Conservation (phyloP, 1,284 basidiomycete species). For the Retiboletus flavoniger region DNA sequence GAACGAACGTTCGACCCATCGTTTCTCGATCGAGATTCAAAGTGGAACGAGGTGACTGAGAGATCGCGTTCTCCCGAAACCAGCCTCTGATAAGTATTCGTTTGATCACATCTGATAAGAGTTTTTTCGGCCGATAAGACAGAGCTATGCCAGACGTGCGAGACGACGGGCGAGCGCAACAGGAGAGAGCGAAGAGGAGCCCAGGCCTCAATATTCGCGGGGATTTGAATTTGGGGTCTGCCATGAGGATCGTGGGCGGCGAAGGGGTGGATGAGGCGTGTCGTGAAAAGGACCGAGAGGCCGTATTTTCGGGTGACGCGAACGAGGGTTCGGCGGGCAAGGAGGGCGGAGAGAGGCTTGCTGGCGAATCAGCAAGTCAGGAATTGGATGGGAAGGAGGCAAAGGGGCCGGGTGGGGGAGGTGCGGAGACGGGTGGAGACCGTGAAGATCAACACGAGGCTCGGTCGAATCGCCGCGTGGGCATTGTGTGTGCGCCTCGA, state of each 20-base stretch:
- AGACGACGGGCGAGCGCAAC: conserved; percentile 1
- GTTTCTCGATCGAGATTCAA: conserved; percentile 7
- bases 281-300: conserved; percentile 17
- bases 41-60: neutral
- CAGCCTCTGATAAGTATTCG: neutral
- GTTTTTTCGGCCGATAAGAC: conserved; percentile 5
- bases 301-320: conserved; percentile 23
- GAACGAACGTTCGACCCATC: conserved; percentile 3
- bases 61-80: neutral
- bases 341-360: neutral
- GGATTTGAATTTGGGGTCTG: conserved; percentile 21
- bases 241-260: conserved; percentile 27
- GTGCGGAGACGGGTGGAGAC: conserved; percentile 18
- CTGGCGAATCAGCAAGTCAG: conserved; percentile 12
- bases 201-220: conserved; percentile 17
- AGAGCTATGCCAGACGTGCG: conserved; percentile 9
- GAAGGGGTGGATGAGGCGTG: conserved; percentile 26
- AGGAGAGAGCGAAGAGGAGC: conserved; percentile 1
- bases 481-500: conserved; percentile 28
- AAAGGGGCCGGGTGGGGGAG: conserved; percentile 17
- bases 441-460: conserved; percentile 29
- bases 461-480: conserved; percentile 33
- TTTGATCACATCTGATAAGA: conserved; percentile 10
- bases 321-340: conserved; percentile 14
- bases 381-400: neutral